Evolutionary conservation across 129 eudicot genomes (phyloP), one percentile per base, ranked within the genome.

Genomic region (Calendula officinalis): DNA sequence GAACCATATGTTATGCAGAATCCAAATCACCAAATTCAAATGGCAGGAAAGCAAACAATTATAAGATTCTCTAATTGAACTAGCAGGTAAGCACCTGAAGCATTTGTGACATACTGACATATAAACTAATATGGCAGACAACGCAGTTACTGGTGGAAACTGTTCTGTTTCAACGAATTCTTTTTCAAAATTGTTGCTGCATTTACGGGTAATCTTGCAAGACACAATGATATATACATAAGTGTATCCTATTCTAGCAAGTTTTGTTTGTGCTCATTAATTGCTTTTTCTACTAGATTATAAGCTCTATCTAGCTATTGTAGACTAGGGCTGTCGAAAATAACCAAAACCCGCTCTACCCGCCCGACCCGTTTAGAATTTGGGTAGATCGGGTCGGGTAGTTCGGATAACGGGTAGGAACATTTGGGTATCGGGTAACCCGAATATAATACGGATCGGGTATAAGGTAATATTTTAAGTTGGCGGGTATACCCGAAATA

Each of bases 31-130:
- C 95, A 67, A 92, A 81, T 65, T 92, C 66, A 92, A 67, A 74
- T 88, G 95, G 70, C 99, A 85, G 32, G 84, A 82, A 75, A 92
- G 95, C 77, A 92, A 64, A 75, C 96, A 92, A 63, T 81, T 85
- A 77, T 85, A 75, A 53, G 81, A 88, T 78, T 92, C 96, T 55
- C 85, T 78, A 55, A 72, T 48, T 92, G 95, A 49, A 88, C 91
- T 43, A 91, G 83, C 50, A 92, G 66, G 77, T 79, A 88, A 34
- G 98, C 83, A 62, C 98, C 98, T 52, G 81, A 43, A 57, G 86
- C 53, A 14, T 83, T 77, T n/a, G n/a, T n/a, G n/a, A n/a, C n/a
- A n/a, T 46, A 78, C 81, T 34, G 91, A 72, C 96, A 92, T 83
- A 62, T 85, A 67, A 42, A 81, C 98, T 52, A 92, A 38, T 56